Evolutionary conservation across 116 monocot species (phyloP), one percentile per base, ranked within the genome.

Genomic region (Papilionanthe hybrid): DNA sequence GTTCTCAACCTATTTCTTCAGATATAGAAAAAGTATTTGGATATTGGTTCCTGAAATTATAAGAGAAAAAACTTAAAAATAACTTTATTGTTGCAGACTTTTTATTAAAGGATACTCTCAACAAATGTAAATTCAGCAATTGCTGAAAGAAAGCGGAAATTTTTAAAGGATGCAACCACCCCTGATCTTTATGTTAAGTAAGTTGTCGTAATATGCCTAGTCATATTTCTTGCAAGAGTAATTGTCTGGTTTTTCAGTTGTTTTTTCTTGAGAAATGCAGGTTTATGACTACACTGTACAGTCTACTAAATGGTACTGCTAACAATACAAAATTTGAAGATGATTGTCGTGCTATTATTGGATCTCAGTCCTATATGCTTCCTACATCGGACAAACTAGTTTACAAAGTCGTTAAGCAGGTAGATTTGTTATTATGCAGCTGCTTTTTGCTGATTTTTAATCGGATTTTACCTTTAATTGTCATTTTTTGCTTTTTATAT

Each of bases 301-400:
- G 30, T 42, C 43, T 82, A 56, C 82, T 82, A 42, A 57, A 78
- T 53, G 82, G 77, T 28, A 77, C 82, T 42, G 15, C 77, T 43
- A 91, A 93, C 82, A 93, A 91, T 79, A 82, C 90, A 20, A 96
- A 96, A 71, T 96, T 93, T 88, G 95, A 96, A 79, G 95, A 96
- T 81, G 82, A 93, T 45, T 96, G 93, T 69, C 87, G 95, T 53
- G 82, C 93, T 68, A 88, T 90, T 45, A 93, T 96, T 83, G 93
- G 95, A 66, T 91, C 93, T 5, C 91, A 93, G 69, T 96, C 95
- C n/a, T 95, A 95, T 84, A 85, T 93, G 4, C 93, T 95, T 41
- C 93, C 93, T 78, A 96, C 95, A 17, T 77, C 93, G 68, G 95
- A 96, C 88, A 96, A 95, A 78, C 78, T 95, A 78, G 91, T 95